Base-by-base conservation (phyloP, 108 stramenopile species). In the Heterococcus sp. region DNA sequence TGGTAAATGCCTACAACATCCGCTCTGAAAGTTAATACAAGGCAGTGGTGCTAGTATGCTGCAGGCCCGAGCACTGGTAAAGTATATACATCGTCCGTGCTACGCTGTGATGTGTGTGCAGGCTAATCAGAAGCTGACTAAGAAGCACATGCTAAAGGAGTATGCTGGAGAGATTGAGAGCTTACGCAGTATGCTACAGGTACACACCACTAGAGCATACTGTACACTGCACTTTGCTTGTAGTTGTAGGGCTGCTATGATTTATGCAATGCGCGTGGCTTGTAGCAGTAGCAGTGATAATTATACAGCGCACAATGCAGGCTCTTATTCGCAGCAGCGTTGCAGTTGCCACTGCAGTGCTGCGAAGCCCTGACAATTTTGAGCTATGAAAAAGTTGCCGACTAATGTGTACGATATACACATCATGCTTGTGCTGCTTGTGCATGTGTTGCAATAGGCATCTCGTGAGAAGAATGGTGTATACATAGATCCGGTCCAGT, bases 381-480 rank as follows among this genome's bases (percentile, higher is more conserved):
- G n/a, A n/a, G n/a, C n/a, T n/a, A n/a, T n/a, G n/a, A n/a, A n/a
- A n/a, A n/a, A n/a, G n/a, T n/a, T n/a, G n/a, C n/a, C n/a, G n/a
- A n/a, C n/a, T n/a, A n/a, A n/a, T n/a, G n/a, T n/a, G n/a, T n/a
- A n/a, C n/a, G n/a, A n/a, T n/a, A n/a, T n/a, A n/a, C n/a, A n/a
- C n/a, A n/a, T n/a, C n/a, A n/a, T n/a, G n/a, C n/a, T n/a, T n/a
- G n/a, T n/a, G n/a, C n/a, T n/a, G n/a, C n/a, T n/a, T n/a, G n/a
- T n/a, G n/a, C n/a, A n/a, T n/a, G n/a, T n/a, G n/a, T n/a, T n/a
- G n/a, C n/a, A n/a, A n/a, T n/a, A 34, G 65, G 63, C 86, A 35
- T 80, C 89, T 0, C 71, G 89, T 3, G 87, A 84, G 37, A 90
- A 90, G 86, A 89, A 89, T 66, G 89, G 89, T 36, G 88, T 90